Evolutionary conservation across 2,329 filamentous ascomycete species (phyloP), one percentile per base, ranked within the genome.

Genomic region (Boeremia exigua): DNA sequence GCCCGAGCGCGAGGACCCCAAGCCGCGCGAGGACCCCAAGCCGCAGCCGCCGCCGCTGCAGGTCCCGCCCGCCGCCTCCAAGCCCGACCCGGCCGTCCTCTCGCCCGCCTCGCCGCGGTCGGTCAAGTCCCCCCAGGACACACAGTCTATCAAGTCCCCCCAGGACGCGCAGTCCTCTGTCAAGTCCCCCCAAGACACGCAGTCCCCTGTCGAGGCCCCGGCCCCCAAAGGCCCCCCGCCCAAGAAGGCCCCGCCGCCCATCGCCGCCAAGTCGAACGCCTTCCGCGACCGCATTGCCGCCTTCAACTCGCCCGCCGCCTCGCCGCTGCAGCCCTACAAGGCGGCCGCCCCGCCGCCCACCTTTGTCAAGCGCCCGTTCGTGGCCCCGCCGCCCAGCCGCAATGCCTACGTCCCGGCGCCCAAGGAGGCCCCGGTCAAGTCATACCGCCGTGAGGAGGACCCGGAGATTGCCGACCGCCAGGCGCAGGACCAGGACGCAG

Each of bases 321-420:
- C 92, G 2, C 95, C 95, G 8, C 81, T 95, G 57, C 86, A 92
- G n/a, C 95, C 95, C 1, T 94, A 96, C 79, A 96, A 96, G 73
- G 82, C 84, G 56, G 86, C 86, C 2, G 73, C 78, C 10, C 79
- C 83, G 28, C 82, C 85, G 55, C 80, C 84, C 43, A 82, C 83
- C 60, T 98, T 98, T 71, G 88, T 99, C 77, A 97, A 94, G 82
- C 98, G 98, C 77, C 92, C 94, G 0, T 99, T 97, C 69, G 93
- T 99, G 53, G 91, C 95, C 3, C 92, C 95, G 47, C 95, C 95
- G 15, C 95, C 95, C 0, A 96, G 92, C 75, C 89, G 92, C 64
- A 89, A 97, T 79, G 90, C 94, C 23, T 99, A 91, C 69, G 84
- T 99, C 9, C 91, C 94, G 25, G 91, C 95, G 23, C 88, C 90